These are phyloP conservation scores for Pulveroboletus sp. DNA, from an alignment of 1,284 basidiomycete species.

Conservation along the genomic window DNA sequence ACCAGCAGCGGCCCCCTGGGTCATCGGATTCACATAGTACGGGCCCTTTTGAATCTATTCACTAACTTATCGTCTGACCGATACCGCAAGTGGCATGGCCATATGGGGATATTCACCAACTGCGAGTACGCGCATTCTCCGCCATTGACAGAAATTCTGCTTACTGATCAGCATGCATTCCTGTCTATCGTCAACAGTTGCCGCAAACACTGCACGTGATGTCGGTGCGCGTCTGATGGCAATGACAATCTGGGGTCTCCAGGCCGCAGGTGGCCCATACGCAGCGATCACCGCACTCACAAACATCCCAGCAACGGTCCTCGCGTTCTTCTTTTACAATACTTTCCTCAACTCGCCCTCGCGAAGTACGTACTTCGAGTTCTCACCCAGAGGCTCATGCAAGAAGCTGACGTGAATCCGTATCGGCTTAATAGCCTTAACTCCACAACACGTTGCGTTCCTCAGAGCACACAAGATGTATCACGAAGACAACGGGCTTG, in stretches of 20 bases:
- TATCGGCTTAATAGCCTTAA: constrained; percentile 19
- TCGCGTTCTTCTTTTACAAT: constrained; percentile 55
- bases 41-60: neutral
- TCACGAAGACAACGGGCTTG: constrained; percentile 31
- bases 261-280: constrained; percentile 57
- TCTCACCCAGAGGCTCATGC: neutral
- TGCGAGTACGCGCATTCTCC: constrained; percentile 40
- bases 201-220: constrained; percentile 68
- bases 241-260: constrained; percentile 57
- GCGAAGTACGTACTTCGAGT: constrained; percentile 28
- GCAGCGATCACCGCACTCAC: constrained; percentile 65
- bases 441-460: constrained; percentile 26
- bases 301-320: constrained; percentile 62
- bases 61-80: constrained; percentile 9
- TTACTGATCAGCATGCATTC: constrained; percentile 4
- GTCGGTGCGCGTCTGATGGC: constrained; percentile 60
- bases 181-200: constrained; percentile 43
- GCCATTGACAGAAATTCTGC: neutral
- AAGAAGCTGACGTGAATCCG: constrained; percentile 16
- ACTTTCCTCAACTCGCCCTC: constrained; percentile 43
- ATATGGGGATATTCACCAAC: constrained; percentile 62
- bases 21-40: constrained; percentile 57
- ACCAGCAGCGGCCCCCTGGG: constrained; percentile 52
- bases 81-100: constrained; percentile 44
- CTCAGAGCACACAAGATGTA: constrained; percentile 29